These are phyloP conservation scores for Metschnikowia matae DNA, from an alignment of 805 yeast genomes.

Conservation along the genomic window DNA sequence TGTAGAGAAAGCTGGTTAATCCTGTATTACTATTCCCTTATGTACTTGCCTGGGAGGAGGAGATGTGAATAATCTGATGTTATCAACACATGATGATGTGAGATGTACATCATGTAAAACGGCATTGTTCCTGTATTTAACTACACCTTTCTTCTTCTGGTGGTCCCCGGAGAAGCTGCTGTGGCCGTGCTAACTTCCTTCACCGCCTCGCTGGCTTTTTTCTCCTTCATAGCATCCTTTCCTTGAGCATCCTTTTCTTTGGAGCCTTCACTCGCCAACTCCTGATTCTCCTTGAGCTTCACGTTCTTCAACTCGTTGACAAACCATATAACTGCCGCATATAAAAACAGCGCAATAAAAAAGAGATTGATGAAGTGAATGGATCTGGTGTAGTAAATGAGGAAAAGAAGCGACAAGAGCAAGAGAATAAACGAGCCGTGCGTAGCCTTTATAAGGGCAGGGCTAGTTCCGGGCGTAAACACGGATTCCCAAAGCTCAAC, in stretches of 20 bases:
- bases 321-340: slow-evolving; percentile 88
- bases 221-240: background rate
- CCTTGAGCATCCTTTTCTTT: background rate
- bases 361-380: slow-evolving; percentile 61
- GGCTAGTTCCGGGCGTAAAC: slow-evolving; percentile 89
- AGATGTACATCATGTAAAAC: too few species aligned
- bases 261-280: slow-evolving; percentile 27
- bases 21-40: background rate
- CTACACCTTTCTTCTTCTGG: slow-evolving; percentile 16
- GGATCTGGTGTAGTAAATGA: slow-evolving; percentile 58
- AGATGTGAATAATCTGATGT: too few species aligned
- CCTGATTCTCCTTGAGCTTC: slow-evolving; percentile 43
- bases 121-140: background rate
- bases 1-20: background rate
- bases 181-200: background rate
- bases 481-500: slow-evolving; percentile 84
- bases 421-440: slow-evolving; percentile 75
- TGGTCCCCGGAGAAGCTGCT: background rate
- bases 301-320: slow-evolving; percentile 57
- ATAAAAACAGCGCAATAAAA: slow-evolving; percentile 58
- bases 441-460: slow-evolving; percentile 84
- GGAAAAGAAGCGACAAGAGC: slow-evolving; percentile 48
- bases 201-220: background rate
- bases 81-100: too few species aligned
- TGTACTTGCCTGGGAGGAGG: too few species aligned